These are phyloP conservation scores for Neurospora sublineolata DNA, from an alignment of 495 filamentous ascomycete species.

Conservation along the genomic window DNA sequence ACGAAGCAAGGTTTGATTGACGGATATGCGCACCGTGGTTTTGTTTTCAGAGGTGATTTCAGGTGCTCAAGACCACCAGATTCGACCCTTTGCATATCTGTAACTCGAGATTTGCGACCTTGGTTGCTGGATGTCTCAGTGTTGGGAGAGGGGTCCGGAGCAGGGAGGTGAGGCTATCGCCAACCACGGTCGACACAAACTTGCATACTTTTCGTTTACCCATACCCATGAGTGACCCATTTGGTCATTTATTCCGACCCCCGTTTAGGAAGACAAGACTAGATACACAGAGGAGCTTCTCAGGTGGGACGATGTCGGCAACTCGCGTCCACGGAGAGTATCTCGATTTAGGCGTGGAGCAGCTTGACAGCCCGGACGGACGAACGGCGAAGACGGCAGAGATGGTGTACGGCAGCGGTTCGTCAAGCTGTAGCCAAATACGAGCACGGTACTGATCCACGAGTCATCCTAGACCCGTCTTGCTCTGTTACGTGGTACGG, in stretches of 20 bases:
- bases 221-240: not conserved
- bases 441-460: not conserved
- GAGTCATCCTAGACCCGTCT: not conserved
- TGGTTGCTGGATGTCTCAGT: not conserved
- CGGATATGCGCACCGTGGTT: not conserved
- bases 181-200: not conserved
- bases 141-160: not conserved
- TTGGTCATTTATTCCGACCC: not conserved
- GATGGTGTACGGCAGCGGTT: not conserved
- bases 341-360: not conserved
- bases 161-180: not conserved
- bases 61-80: not conserved
- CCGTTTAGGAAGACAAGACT: not conserved
- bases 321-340: not conserved
- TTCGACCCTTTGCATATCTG: not conserved
- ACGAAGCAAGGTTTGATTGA: not conserved
- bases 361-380: not conserved
- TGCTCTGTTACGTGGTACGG: not conserved
- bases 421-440: not conserved
- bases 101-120: not conserved
- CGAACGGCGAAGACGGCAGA: not conserved
- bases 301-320: not conserved
- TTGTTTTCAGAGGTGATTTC: not conserved
- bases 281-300: not conserved
- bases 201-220: not conserved